Percentiles rank a stretch among this genome's conserved stretches.
These are phyloP conservation scores for Lachnum nothofagi DNA, from an alignment of 2,329 filamentous ascomycete genomes.

Conservation along the genomic window DNA sequence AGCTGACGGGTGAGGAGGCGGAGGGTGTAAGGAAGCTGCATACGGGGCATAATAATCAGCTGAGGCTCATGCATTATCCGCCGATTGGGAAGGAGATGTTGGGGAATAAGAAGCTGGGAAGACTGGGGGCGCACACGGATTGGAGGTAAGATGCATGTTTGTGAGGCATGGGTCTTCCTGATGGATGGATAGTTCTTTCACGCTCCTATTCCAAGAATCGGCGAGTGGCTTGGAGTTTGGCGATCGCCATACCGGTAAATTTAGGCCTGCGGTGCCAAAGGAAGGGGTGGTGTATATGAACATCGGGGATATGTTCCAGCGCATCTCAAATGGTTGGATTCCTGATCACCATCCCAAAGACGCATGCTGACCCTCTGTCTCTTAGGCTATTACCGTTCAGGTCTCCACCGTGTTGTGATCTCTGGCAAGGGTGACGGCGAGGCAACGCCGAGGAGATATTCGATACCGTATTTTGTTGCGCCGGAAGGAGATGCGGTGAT, in stretches of 20 bases:
- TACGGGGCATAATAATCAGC: not conserved
- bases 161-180: not conserved
- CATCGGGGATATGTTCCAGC: conserved; percentile 1
- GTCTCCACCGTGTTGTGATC: conserved; percentile 1
- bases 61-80: conserved; percentile 1
- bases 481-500: not conserved
- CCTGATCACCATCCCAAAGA: too few relatives aligned
- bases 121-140: not conserved
- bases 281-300: conserved; percentile 2
- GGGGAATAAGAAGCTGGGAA: not conserved
- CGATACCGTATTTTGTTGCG: not conserved
- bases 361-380: too few relatives aligned
- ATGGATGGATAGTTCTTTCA: not conserved
- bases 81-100: not conserved
- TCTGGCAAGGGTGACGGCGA: not conserved
- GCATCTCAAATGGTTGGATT: not conserved
- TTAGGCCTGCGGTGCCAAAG: not conserved
- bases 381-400: not conserved
- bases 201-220: not conserved
- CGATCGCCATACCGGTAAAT: not conserved
- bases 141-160: not conserved
- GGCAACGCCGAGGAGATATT: not conserved
- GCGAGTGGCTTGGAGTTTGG: conserved; percentile 1
- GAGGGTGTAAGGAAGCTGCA: not conserved
- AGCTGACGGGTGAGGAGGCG: not conserved